Conservation (phyloP, 2,329 filamentous ascomycete genomes). For the Xylaria sp. region DNA sequence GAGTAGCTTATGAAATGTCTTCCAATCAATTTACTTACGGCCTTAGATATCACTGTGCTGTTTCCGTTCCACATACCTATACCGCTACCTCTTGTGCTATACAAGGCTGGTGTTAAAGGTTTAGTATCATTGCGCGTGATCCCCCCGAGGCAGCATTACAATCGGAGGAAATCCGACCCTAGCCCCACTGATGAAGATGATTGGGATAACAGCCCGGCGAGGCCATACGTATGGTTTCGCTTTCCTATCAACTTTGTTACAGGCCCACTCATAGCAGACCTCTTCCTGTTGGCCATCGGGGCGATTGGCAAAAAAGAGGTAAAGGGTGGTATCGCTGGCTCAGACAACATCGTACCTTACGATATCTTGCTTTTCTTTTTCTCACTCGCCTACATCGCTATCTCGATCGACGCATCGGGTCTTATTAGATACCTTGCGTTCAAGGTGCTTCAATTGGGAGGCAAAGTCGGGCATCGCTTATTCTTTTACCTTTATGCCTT, state of each 20-base stretch:
- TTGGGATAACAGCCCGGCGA: conserved; percentile 45
- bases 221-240: conserved; percentile 60
- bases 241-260: conserved; percentile 79
- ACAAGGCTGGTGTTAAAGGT: conserved; percentile 56
- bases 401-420: conserved; percentile 80
- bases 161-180: conserved; percentile 36
- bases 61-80: conserved; percentile 75
- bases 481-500: conserved; percentile 80
- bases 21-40: conserved; percentile 26
- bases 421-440: conserved; percentile 77
- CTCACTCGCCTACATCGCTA: conserved; percentile 79
- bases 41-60: conserved; percentile 72
- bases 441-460: conserved; percentile 74
- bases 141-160: conserved; percentile 51
- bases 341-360: conserved; percentile 73
- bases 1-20: conserved; percentile 53
- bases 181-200: background rate
- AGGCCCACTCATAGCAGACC: conserved; percentile 75
- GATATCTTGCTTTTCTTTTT: conserved; percentile 82
- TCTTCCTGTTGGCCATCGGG: conserved; percentile 75
- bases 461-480: conserved; percentile 72
- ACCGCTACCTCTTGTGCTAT: conserved; percentile 64
- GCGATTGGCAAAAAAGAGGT: conserved; percentile 76
- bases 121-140: conserved; percentile 64
- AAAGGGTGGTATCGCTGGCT: conserved; percentile 73